Evolutionary conservation across 2,329 filamentous ascomycete species (phyloP).

Genomic region (Cladosporium sp.): DNA sequence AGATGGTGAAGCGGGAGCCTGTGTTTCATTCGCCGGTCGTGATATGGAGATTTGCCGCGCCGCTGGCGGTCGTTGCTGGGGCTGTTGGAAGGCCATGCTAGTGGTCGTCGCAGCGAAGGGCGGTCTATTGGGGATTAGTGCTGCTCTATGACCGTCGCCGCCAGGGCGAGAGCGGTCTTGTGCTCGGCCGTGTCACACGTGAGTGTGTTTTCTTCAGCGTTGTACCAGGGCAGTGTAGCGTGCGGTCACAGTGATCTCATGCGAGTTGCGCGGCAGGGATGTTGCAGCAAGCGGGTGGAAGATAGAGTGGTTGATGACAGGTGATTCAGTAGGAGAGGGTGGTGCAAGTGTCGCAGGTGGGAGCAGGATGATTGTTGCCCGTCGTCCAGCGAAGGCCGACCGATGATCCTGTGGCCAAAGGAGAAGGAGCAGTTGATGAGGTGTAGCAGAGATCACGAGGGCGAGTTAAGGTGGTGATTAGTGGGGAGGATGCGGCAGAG

Average conservation of each 20-base stretch:
- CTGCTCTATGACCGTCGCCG: conserved; percentile 3
- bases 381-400: no score
- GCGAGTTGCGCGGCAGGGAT: neutral
- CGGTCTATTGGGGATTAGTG: neutral
- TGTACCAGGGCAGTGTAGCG: neutral
- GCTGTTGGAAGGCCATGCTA: conserved; percentile 31
- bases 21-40: conserved; percentile 10
- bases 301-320: neutral
- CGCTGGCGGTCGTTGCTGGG: conserved; percentile 28
- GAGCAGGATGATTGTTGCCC: neutral
- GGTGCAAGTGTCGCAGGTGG: neutral
- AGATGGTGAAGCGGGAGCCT: conserved; percentile 30
- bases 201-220: neutral
- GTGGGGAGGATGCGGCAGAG: neutral
- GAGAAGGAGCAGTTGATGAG: neutral
- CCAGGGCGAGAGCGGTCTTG: conserved; percentile 8
- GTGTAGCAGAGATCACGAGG: conserved; percentile 5
- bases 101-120: neutral
- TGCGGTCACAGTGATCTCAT: neutral
- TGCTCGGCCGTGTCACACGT: conserved; percentile 7
- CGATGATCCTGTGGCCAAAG: neutral
- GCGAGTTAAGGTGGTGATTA: neutral
- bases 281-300: neutral
- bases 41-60: conserved; percentile 22
- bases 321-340: neutral